Conservation (phyloP, 768 basidiomycete genomes). For the Lactarius akahatsu region DNA sequence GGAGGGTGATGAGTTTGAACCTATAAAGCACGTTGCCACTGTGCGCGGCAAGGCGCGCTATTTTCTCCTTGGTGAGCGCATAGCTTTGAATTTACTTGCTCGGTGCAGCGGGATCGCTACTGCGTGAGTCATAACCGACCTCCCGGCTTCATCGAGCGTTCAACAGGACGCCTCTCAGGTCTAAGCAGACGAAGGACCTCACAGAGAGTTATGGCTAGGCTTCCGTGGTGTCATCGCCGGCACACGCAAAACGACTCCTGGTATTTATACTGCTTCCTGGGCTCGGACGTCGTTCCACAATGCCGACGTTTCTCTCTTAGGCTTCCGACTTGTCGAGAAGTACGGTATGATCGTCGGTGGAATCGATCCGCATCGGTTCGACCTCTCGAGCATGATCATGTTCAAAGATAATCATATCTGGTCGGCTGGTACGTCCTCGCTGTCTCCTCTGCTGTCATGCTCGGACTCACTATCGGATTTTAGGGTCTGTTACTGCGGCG, state of each 20-base stretch:
- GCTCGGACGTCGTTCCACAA: background rate
- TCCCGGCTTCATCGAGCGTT: background rate
- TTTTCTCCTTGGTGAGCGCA: conserved; percentile 86
- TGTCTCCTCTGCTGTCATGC: background rate
- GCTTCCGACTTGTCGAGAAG: conserved; percentile 96
- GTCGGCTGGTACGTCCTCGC: conserved; percentile 71
- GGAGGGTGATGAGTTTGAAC: conserved; percentile 81
- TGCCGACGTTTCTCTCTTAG: conserved; percentile 38
- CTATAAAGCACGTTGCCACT: conserved; percentile 84
- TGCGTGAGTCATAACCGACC: conserved; percentile 52
- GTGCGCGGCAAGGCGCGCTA: conserved; percentile 87
- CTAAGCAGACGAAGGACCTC: conserved; percentile 75
- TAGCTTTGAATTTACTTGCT: conserved; percentile 90
- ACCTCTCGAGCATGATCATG: conserved; percentile 99
- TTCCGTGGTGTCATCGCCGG: conserved; percentile 93
- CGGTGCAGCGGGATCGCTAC: conserved; percentile 97
- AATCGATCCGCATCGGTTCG: conserved; percentile 92
- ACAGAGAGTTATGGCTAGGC: conserved; percentile 72
- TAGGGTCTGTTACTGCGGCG: conserved; percentile 88
- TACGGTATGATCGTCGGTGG: conserved; percentile 99
- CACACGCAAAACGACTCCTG: conserved; percentile 96
- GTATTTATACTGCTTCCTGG: conserved; percentile 34
- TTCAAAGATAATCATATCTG: conserved; percentile 99
- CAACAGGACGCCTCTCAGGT: conserved; percentile 48
- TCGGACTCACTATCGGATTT: background rate